Base-by-base conservation (phyloP, 768 basidiomycete species). In the Tricholoma matsutake region DNA sequence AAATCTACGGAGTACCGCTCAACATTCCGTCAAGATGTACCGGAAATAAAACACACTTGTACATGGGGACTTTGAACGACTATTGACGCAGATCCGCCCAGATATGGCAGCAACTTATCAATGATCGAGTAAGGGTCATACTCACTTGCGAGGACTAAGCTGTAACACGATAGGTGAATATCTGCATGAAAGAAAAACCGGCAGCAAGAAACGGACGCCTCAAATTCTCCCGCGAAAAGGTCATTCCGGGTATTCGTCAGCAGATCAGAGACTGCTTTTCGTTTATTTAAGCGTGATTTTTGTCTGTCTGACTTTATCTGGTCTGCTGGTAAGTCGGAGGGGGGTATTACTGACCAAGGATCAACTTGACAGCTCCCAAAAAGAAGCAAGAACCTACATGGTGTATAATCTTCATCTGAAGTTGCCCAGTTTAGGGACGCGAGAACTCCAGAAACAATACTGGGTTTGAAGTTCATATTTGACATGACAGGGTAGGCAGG, bases 341-440 rank as follows among this genome's bases (percentile, higher is more conserved):
- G 83, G 13, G 86, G 81, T 7, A 84, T 67, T 16, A 89, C 88
- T 90, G 54, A 16, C 59, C 0, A 56, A 13, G 35, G 25, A 51
- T 67, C 29, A 53, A 31, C n/a, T 18, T 14, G 8, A n/a, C 29
- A 31, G 7, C 32, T 31, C 29, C 8, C 29, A 53, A 25, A 31
- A 53, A n/a, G 14, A 18, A 18, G 31, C 51, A 53, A 53, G n/a
- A 31, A 69, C 79, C 54, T 72, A 88, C 91, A 73, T 9, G 92
- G 87, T 11, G 75, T 80, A 65, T 95, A 91, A 18, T 86, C 84
- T 68, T 89, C 86, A 59, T 93, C 87, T 14, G 88, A 86, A 10
- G 92, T 90, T 22, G 92, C 91, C 96, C 96, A 99, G 71, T 97
- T 97, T 18, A 98, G 74, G 0, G 86, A 86, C 2, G 82, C 77